phyloP scores from a whole-genome alignment of 1,139 yeast genomes.

The Kurtzmaniella quercitrusa region DNA sequence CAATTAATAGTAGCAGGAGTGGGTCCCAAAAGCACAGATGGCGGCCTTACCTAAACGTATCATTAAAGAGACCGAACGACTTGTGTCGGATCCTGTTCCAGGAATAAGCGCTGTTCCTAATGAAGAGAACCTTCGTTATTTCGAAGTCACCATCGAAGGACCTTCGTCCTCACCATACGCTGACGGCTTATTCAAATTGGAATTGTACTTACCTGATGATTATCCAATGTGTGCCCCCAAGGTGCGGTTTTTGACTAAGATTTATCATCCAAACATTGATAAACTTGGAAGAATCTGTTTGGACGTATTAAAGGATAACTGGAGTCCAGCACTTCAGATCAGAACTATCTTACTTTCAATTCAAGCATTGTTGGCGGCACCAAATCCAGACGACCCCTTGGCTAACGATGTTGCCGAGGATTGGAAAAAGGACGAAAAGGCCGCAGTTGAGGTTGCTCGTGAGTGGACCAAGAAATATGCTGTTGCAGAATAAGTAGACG shows the following conservation, averaged over 20 bases:
- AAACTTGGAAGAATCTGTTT: constrained; percentile 91
- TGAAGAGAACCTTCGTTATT: constrained; percentile 88
- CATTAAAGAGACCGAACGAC: constrained; percentile 89
- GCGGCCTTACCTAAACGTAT: constrained; percentile 81
- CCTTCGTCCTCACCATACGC: constrained; percentile 86
- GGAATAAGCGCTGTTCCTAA: constrained; percentile 93
- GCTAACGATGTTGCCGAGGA: constrained; percentile 97
- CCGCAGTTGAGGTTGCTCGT: constrained; percentile 79
- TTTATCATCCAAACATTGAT: constrained; percentile 96
- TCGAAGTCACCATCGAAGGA: constrained; percentile 82
- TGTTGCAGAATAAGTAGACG: constrained; percentile 11
- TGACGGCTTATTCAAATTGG: constrained; percentile 69
- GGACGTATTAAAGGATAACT: constrained; percentile 84
- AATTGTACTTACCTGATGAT: constrained; percentile 80
- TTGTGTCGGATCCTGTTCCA: constrained; percentile 92
- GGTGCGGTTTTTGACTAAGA: constrained; percentile 85
- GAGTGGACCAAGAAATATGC: constrained; percentile 83
- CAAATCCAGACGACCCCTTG: constrained; percentile 97
- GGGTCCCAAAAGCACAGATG: constrained; percentile 28
- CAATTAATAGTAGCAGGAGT: neutral
- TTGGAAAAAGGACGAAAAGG: constrained; percentile 83
- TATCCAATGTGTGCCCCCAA: constrained; percentile 94
- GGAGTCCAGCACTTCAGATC: constrained; percentile 98
- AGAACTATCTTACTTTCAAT: constrained; percentile 89
- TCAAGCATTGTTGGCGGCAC: constrained; percentile 92